Evolutionary conservation across 306 rosid species (phyloP).

Genomic region (Arachis stenosperma): DNA sequence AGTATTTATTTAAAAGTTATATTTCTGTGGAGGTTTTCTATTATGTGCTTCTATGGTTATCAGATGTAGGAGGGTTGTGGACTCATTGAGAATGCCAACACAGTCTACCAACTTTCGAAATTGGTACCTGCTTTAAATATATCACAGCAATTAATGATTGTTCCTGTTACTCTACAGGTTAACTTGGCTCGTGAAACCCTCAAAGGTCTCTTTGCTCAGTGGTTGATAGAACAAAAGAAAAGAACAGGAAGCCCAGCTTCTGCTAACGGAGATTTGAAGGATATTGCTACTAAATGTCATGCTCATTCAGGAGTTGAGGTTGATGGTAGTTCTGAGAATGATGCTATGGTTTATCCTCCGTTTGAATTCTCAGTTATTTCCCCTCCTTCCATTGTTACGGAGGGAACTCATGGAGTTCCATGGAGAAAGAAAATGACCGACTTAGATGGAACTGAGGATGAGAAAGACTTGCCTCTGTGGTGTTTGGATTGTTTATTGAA

Average conservation of each 20-base stretch:
- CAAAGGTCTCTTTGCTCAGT: conserved; percentile 82
- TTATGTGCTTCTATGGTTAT: conserved; percentile 10
- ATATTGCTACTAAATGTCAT: conserved; percentile 55
- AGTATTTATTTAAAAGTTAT: neutral
- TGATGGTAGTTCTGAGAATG: conserved; percentile 71
- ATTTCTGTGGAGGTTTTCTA: neutral
- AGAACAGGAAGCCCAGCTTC: conserved; percentile 58
- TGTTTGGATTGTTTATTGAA: conserved; percentile 80
- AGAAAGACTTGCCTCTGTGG: conserved; percentile 85
- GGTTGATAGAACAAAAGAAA: conserved; percentile 70
- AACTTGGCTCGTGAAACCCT: conserved; percentile 86
- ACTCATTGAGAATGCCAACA: neutral
- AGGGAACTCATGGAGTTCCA: conserved; percentile 87
- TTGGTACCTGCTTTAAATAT: conserved; percentile 30
- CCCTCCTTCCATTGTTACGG: conserved; percentile 83
- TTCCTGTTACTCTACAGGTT: conserved; percentile 54
- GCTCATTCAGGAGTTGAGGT: conserved; percentile 71
- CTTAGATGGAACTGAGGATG: conserved; percentile 85
- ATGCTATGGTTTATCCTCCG: conserved; percentile 78
- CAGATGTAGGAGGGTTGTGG: neutral
- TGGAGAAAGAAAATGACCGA: conserved; percentile 87
- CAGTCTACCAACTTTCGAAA: neutral
- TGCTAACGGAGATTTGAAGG: conserved; percentile 86
- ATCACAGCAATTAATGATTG: conserved; percentile 13
- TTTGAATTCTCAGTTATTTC: conserved; percentile 75